Conservation (phyloP, 2,329 filamentous ascomycete species). For the Hypoxylon sp. region DNA sequence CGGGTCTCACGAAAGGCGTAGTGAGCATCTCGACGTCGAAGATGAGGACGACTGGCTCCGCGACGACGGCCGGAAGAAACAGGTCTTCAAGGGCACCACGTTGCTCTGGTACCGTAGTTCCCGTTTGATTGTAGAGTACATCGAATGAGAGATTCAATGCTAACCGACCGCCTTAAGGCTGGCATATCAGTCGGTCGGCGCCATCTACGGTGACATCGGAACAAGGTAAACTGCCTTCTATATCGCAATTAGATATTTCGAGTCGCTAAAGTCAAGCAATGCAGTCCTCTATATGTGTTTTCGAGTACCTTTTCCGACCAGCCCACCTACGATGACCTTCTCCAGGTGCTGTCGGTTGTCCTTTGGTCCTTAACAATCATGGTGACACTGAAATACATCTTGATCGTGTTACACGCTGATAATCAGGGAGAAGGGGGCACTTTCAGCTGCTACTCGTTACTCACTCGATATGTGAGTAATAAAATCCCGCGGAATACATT, state of each 20-base stretch:
- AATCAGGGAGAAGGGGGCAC: slow-evolving; percentile 81
- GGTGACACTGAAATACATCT: slow-evolving; percentile 78
- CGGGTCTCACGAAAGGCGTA: slow-evolving; percentile 44
- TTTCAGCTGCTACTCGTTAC: slow-evolving; percentile 76
- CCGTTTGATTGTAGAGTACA: slow-evolving; percentile 23
- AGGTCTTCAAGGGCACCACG: slow-evolving; percentile 56
- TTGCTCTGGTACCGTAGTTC: slow-evolving; percentile 55
- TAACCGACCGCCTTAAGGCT: slow-evolving; percentile 58
- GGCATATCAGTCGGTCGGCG: slow-evolving; percentile 75
- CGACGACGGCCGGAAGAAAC: slow-evolving; percentile 55
- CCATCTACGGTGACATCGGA: slow-evolving; percentile 80
- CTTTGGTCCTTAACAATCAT: slow-evolving; percentile 79
- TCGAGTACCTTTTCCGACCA: slow-evolving; percentile 75
- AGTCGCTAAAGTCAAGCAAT: slow-evolving; percentile 43
- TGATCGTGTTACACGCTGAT: slow-evolving; percentile 76
- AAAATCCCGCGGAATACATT: too few species aligned
- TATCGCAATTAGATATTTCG: not conserved
- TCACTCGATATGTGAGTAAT: slow-evolving; percentile 68
- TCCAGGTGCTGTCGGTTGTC: slow-evolving; percentile 77
- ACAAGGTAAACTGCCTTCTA: slow-evolving; percentile 53
- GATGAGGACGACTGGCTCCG: slow-evolving; percentile 56
- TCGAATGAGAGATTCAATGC: slow-evolving; percentile 9
- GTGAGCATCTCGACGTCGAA: slow-evolving; percentile 52
- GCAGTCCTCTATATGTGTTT: slow-evolving; percentile 77
- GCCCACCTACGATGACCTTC: slow-evolving; percentile 70